Percentiles rank a stretch among this genome's conserved stretches.
These are phyloP conservation scores for Prunus padus DNA, from an alignment of 306 rosid species.

Conservation along the genomic window DNA sequence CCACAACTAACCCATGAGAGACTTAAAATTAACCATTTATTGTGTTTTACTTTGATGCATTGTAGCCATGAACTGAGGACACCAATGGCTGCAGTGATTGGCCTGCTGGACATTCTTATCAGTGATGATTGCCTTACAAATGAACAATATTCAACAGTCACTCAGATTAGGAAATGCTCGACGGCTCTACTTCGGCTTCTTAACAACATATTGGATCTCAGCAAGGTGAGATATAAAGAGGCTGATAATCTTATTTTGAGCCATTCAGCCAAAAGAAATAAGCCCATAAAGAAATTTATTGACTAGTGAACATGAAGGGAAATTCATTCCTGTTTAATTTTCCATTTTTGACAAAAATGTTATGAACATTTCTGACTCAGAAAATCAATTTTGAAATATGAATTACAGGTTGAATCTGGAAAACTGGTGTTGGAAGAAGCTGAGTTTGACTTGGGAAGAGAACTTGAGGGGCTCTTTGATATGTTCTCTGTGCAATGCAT, in stretches of 20 bases:
- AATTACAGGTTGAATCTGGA: conserved; percentile 89
- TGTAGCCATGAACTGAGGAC: conserved; percentile 96
- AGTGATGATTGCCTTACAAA: conserved; percentile 93
- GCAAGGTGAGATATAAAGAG: conserved; percentile 62
- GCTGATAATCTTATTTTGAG: conserved; percentile 15
- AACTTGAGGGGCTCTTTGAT: conserved; percentile 97
- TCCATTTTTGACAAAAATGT: background rate
- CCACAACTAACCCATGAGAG: no score
- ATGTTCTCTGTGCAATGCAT: conserved; percentile 99
- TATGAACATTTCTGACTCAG: background rate
- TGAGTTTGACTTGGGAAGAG: conserved; percentile 90
- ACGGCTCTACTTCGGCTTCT: conserved; percentile 96
- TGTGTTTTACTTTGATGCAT: conserved; percentile 9
- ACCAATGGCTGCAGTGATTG: conserved; percentile 99
- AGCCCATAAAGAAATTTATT: background rate
- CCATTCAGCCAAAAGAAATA: background rate
- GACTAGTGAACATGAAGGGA: background rate
- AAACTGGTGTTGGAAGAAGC: conserved; percentile 90
- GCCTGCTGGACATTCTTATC: conserved; percentile 94
- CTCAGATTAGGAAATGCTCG: conserved; percentile 95
- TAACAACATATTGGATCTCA: conserved; percentile 90
- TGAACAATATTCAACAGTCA: conserved; percentile 85
- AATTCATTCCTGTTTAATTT: no score
- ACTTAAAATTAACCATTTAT: background rate
- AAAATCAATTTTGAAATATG: background rate